Evolutionary conservation across 2,329 filamentous ascomycete genomes (phyloP).

Genomic region (Colletotrichum tamarilloi): DNA sequence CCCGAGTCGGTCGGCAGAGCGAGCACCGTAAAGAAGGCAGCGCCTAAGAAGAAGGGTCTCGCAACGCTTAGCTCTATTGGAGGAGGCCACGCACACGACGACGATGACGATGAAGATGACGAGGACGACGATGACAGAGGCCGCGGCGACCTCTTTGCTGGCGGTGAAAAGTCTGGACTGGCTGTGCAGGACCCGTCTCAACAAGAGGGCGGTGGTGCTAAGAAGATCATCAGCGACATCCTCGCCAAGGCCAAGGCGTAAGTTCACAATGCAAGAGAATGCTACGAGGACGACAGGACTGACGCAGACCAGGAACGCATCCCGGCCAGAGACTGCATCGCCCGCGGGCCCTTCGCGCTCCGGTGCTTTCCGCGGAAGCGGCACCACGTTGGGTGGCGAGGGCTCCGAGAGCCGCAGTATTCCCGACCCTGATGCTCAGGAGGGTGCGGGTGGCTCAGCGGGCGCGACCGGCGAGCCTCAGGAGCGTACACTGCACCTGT

Average conservation of each 20-base stretch:
- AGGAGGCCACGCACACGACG: constrained; percentile 64
- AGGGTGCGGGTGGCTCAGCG: constrained; percentile 43
- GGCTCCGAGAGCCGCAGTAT: constrained; percentile 77
- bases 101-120: constrained; percentile 68
- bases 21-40: constrained; percentile 50
- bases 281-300: not conserved
- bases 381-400: constrained; percentile 83
- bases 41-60: constrained; percentile 68
- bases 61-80: constrained; percentile 69
- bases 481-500: constrained; percentile 79
- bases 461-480: constrained; percentile 60
- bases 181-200: constrained; percentile 72
- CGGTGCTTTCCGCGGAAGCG: constrained; percentile 74
- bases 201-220: constrained; percentile 55
- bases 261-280: constrained; percentile 37
- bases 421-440: constrained; percentile 65
- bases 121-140: constrained; percentile 68
- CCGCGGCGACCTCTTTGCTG: constrained; percentile 79
- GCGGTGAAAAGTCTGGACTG: constrained; percentile 84
- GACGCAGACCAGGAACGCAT: constrained; percentile 63
- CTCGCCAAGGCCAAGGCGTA: constrained; percentile 73
- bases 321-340: constrained; percentile 61
- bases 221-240: constrained; percentile 71
- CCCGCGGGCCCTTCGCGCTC: constrained; percentile 63
- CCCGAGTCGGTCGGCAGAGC: constrained; percentile 46